These are phyloP conservation scores for Canna indica DNA, from an alignment of 176 grass and related monocot genomes.

Conservation along the genomic window DNA sequence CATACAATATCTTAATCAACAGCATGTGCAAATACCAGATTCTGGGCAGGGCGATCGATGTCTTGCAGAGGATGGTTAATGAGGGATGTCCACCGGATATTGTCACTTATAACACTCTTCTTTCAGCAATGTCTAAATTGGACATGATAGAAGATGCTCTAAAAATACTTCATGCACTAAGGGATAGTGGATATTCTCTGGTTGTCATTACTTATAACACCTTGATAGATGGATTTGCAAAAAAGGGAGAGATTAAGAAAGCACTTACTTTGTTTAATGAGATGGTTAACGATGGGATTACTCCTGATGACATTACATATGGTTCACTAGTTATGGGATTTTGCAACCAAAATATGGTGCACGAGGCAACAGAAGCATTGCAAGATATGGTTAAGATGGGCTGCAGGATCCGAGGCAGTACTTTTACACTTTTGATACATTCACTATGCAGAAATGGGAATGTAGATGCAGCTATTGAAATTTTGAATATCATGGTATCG, in stretches of 20 bases:
- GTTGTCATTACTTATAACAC: constrained; percentile 65
- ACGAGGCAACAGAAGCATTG: constrained; percentile 40
- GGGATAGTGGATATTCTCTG: constrained; percentile 38
- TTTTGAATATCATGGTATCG: constrained; percentile 39
- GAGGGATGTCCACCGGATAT: constrained; percentile 57
- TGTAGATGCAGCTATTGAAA: constrained; percentile 43
- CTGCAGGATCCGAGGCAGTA: constrained; percentile 51
- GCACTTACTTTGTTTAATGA: constrained; percentile 51
- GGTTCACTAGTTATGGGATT: constrained; percentile 69
- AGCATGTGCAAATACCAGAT: constrained; percentile 52
- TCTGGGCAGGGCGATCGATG: constrained; percentile 55
- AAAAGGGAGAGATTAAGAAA: constrained; percentile 40
- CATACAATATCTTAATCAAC: constrained; percentile 80
- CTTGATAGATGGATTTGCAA: constrained; percentile 62
- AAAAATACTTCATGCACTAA: constrained; percentile 40
- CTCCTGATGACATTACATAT: constrained; percentile 52
- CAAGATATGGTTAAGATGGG: constrained; percentile 40
- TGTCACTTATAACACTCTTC: constrained; percentile 67
- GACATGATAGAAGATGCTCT: constrained; percentile 54
- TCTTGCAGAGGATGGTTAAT: constrained; percentile 45
- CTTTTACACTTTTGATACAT: constrained; percentile 52
- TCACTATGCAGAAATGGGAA: constrained; percentile 48
- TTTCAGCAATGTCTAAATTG: constrained; percentile 48
- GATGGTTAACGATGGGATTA: constrained; percentile 46
- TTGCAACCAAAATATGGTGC: constrained; percentile 47